These are phyloP conservation scores for Casuarina cunninghamiana DNA, from an alignment of 306 rosid species.

Conservation along the genomic window DNA sequence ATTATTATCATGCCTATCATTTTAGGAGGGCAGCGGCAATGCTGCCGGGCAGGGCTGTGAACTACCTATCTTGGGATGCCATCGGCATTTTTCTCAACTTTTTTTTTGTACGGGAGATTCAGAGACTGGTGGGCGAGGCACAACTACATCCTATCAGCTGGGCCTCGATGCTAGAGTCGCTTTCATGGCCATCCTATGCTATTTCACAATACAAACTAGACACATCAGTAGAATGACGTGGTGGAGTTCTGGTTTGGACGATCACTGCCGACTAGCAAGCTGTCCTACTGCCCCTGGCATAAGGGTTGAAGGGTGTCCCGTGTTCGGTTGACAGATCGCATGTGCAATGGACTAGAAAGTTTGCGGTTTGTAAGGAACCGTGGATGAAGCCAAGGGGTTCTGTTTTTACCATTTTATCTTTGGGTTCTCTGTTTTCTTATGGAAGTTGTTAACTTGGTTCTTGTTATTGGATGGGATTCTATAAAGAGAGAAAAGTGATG, in stretches of 20 bases:
- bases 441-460: too few relatives aligned
- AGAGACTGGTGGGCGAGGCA: conserved; percentile 73
- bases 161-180: conserved; percentile 68
- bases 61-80: conserved; percentile 47
- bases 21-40: conserved; percentile 25
- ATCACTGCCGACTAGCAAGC: conserved; percentile 53
- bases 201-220: conserved; percentile 48
- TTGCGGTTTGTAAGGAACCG: too few relatives aligned
- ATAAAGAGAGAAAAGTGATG: too few relatives aligned
- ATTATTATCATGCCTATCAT: conserved; percentile 57
- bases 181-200: conserved; percentile 44
- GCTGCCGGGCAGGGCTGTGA: conserved; percentile 47
- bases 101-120: conserved; percentile 39
- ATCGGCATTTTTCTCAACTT: conserved; percentile 70
- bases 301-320: conserved; percentile 47
- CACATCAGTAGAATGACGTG: conserved; percentile 42
- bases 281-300: conserved; percentile 82
- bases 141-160: conserved; percentile 70
- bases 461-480: too few relatives aligned
- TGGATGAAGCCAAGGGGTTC: too few relatives aligned
- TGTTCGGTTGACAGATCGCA: not conserved
- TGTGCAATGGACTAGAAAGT: too few relatives aligned
- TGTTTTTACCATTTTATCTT: too few relatives aligned
- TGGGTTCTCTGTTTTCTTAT: too few relatives aligned
- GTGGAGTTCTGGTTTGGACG: conserved; percentile 58